phyloP scores from a whole-genome alignment of 306 rosid genomes.

The Prunus campanulata region DNA sequence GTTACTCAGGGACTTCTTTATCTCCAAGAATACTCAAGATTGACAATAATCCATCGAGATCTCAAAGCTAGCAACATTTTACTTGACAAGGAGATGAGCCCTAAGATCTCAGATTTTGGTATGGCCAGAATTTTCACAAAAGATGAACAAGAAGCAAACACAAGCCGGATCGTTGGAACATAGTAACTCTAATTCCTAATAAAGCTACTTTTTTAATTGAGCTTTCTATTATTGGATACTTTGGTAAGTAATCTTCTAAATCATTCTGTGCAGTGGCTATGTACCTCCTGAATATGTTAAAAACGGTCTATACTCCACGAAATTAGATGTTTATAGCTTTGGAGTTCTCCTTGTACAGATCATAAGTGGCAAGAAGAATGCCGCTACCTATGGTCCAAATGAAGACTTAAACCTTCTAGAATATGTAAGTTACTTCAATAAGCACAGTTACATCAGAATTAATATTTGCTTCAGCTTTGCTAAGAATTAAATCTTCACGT shows the following conservation, averaged over 20 bases:
- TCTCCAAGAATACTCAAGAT: slow-evolving; percentile 35
- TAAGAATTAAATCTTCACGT: not conserved
- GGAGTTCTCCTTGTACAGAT: slow-evolving; percentile 40
- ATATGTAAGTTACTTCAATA: slow-evolving; percentile 26
- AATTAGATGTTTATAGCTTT: slow-evolving; percentile 39
- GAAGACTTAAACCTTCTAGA: slow-evolving; percentile 25
- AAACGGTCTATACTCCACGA: slow-evolving; percentile 28
- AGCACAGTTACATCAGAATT: not conserved
- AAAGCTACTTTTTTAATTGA: not conserved
- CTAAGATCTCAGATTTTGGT: slow-evolving; percentile 44
- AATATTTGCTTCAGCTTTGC: not conserved
- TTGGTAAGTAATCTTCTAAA: not conserved
- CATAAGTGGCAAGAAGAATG: slow-evolving; percentile 34
- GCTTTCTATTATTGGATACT: not conserved
- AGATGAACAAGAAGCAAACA: slow-evolving; percentile 33
- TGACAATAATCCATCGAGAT: slow-evolving; percentile 32
- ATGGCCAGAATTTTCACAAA: slow-evolving; percentile 31
- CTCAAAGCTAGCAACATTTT: slow-evolving; percentile 40
- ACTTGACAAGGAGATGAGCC: slow-evolving; percentile 18
- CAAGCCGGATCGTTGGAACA: slow-evolving; percentile 38
- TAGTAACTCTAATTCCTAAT: not conserved
- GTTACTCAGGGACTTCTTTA: slow-evolving; percentile 38
- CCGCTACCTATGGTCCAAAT: slow-evolving; percentile 2
- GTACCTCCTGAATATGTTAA: slow-evolving; percentile 29
- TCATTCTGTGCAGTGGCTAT: slow-evolving; percentile 30